Conservation (phyloP, 306 rosid genomes). For the Aeschynomene evenia region DNA sequence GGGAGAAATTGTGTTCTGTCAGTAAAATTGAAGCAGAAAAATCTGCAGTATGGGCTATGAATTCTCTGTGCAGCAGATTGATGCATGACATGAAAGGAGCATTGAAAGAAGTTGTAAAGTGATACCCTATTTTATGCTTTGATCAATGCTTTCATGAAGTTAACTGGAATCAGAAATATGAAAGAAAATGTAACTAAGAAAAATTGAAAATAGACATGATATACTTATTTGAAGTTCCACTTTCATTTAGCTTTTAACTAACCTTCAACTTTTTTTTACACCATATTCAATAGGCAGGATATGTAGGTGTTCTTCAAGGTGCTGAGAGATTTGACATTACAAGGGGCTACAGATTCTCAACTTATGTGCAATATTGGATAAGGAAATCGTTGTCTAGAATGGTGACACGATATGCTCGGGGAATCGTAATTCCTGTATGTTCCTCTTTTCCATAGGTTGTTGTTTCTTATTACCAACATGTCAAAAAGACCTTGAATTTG, state of each 20-base stretch:
- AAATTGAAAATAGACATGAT: not conserved
- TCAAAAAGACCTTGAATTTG: conserved; percentile 31
- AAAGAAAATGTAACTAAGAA: not conserved
- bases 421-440: conserved; percentile 76
- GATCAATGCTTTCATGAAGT: conserved; percentile 23
- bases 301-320: conserved; percentile 79
- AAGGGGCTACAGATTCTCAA: conserved; percentile 83
- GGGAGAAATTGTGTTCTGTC: conserved; percentile 9
- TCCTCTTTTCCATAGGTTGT: conserved; percentile 27
- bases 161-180: conserved; percentile 2
- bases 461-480: conserved; percentile 30
- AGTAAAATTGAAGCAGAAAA: conserved; percentile 6
- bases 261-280: not conserved
- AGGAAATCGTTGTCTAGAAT: conserved; percentile 77
- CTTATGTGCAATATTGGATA: conserved; percentile 92
- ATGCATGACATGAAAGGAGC: not conserved
- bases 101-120: not conserved
- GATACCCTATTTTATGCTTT: conserved; percentile 16
- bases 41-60: not conserved
- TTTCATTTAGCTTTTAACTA: conserved; percentile 7
- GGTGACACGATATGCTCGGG: conserved; percentile 65
- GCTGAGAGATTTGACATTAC: conserved; percentile 82
- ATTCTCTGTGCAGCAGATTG: not conserved
- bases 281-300: conserved; percentile 64
- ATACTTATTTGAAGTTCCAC: not conserved